Percentiles rank a stretch among this genome's conserved stretches.
Evolutionary conservation across 768 basidiomycete species (phyloP).

Genomic region (Mycena kentingensis): DNA sequence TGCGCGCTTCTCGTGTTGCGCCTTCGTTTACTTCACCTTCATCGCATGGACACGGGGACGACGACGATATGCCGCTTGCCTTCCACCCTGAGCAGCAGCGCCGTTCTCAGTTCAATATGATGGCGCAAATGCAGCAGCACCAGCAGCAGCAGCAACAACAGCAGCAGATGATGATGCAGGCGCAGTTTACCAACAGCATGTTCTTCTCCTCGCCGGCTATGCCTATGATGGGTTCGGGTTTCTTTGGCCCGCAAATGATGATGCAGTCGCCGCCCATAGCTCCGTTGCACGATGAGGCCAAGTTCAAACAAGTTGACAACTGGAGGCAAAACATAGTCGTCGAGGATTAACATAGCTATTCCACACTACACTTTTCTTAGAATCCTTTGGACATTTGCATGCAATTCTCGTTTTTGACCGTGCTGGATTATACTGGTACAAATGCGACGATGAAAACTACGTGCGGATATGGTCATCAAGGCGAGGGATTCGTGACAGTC

Average conservation of each 20-base stretch:
- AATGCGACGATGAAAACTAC: background rate
- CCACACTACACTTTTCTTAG: slow-evolving; percentile 21
- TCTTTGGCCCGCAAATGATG: slow-evolving; percentile 61
- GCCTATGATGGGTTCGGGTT: slow-evolving; percentile 70
- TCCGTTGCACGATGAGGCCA: slow-evolving; percentile 62
- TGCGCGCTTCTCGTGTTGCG: slow-evolving; percentile 59
- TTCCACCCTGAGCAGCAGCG: slow-evolving; percentile 81
- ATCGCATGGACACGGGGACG: slow-evolving; percentile 47
- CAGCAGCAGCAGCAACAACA: slow-evolving; percentile 61
- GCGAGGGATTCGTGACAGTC: slow-evolving; percentile 68
- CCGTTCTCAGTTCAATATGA: slow-evolving; percentile 64
- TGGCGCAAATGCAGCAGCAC: slow-evolving; percentile 40
- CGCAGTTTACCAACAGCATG: slow-evolving; percentile 75
- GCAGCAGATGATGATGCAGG: slow-evolving; percentile 73
- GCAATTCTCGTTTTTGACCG: slow-evolving; percentile 13
- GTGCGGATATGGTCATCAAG: background rate
- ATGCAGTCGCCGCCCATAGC: slow-evolving; percentile 56
- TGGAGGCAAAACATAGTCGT: slow-evolving; percentile 82
- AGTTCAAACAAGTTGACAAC: slow-evolving; percentile 72
- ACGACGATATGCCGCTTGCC: slow-evolving; percentile 72
- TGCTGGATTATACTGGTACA: slow-evolving; percentile 3
- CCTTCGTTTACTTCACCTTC: slow-evolving; percentile 25
- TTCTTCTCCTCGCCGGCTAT: slow-evolving; percentile 58
- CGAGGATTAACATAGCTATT: slow-evolving; percentile 48
- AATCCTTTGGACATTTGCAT: slow-evolving; percentile 2